Conservation (phyloP, 768 basidiomycete species). For the Rhizopogon roseolus region DNA sequence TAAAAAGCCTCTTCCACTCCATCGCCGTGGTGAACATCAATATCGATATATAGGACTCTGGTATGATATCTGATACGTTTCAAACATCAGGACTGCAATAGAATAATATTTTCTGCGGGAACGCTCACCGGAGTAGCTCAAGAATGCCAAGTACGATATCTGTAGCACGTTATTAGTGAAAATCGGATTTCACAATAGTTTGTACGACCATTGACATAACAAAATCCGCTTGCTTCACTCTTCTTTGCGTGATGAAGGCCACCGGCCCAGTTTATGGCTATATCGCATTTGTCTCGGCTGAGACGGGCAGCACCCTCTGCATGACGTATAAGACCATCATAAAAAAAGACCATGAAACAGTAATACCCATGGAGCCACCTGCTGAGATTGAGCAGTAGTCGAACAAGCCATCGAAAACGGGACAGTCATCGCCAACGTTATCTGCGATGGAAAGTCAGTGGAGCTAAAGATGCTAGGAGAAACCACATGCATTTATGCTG, state of each 20-base stretch:
- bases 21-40: constrained; percentile 98
- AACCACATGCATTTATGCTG: constrained; percentile 85
- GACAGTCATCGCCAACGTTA: constrained; percentile 98
- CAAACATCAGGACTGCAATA: background rate
- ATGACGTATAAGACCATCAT: constrained; percentile 5
- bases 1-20: constrained; percentile 99
- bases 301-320: constrained; percentile 95
- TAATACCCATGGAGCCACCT: constrained; percentile 97
- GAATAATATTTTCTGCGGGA: background rate
- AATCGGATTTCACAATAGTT: background rate
- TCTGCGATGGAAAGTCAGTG: constrained; percentile 40
- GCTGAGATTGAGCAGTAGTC: constrained; percentile 99
- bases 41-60: constrained; percentile 95
- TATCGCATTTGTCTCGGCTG: constrained; percentile 96
- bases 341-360: background rate
- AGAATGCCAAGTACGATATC: constrained; percentile 97
- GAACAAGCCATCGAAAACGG: constrained; percentile 97
- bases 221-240: constrained; percentile 98
- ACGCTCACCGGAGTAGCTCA: constrained; percentile 75
- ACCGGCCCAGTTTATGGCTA: constrained; percentile 99
- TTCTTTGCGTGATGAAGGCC: constrained; percentile 99
- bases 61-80: constrained; percentile 67
- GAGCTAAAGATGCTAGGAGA: background rate
- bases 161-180: constrained; percentile 25
- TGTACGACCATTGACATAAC: constrained; percentile 87